A percentile compares a stretch with the other conserved stretches of the same genome.
Evolutionary conservation across 1,284 basidiomycete genomes (phyloP).

Genomic region (Austroboletus niveus): DNA sequence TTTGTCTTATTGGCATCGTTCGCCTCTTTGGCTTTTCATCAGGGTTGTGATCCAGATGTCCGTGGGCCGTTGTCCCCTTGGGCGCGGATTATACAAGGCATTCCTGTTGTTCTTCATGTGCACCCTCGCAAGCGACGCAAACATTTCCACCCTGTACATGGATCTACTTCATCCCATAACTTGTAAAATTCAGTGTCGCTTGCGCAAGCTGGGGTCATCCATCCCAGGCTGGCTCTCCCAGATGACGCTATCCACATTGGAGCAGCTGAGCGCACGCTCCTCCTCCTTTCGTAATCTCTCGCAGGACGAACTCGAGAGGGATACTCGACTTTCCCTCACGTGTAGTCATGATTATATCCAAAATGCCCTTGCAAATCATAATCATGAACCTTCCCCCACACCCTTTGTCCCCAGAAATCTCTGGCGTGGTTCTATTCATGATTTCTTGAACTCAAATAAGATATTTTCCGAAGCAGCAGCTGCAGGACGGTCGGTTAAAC

Average conservation of each 20-base stretch:
- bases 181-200: conserved; percentile 18
- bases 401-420: background rate
- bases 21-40: too few species aligned
- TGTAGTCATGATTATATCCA: background rate
- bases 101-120: background rate
- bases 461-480: background rate
- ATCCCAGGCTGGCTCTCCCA: too few species aligned
- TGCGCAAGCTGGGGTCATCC: too few species aligned
- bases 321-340: too few species aligned
- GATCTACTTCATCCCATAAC: conserved; percentile 30
- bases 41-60: background rate
- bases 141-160: conserved; percentile 16
- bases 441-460: conserved; percentile 8
- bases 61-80: background rate
- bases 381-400: background rate
- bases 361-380: background rate
- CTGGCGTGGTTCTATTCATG: conserved; percentile 4
- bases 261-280: too few species aligned
- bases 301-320: too few species aligned
- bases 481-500: background rate
- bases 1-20: background rate
- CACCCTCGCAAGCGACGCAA: too few species aligned
- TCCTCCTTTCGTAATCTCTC: too few species aligned
- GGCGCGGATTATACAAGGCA: conserved; percentile 5
- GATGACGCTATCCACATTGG: too few species aligned